These are phyloP conservation scores for Pythium dissimile DNA, from an alignment of 352 stramenopile species.

Conservation along the genomic window DNA sequence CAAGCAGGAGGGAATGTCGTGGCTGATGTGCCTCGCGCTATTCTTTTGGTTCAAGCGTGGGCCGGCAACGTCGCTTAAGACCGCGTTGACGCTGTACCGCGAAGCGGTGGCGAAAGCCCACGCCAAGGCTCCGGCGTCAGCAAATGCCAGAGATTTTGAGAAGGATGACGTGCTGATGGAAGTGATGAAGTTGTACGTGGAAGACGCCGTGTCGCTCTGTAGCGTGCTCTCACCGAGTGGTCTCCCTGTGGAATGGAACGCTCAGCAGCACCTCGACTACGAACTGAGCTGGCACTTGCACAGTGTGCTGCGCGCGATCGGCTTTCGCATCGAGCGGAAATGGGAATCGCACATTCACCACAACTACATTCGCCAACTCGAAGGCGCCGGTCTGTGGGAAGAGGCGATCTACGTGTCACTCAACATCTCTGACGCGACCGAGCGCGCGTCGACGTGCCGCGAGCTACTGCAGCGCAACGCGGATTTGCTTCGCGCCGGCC, in stretches of 20 bases:
- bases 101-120: constrained; percentile 19
- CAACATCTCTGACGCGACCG: constrained; percentile 54
- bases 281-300: constrained; percentile 79
- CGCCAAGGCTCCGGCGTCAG: constrained; percentile 4
- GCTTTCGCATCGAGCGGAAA: constrained; percentile 68
- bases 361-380: constrained; percentile 79
- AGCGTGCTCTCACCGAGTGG: constrained; percentile 27
- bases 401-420: constrained; percentile 77
- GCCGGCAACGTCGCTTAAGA: constrained; percentile 24
- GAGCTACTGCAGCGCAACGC: constrained; percentile 65
- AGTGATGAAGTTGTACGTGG: constrained; percentile 33
- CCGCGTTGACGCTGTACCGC: constrained; percentile 25
- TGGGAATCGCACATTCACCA: constrained; percentile 79
- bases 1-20: constrained; percentile 19
- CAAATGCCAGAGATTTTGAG: not conserved
- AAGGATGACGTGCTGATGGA: constrained; percentile 32
- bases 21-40: constrained; percentile 34
- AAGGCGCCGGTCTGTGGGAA: constrained; percentile 59
- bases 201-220: constrained; percentile 25
- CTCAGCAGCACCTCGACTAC: constrained; percentile 55
- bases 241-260: constrained; percentile 1
- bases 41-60: constrained; percentile 39
- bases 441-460: constrained; percentile 57
- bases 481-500: constrained; percentile 33
- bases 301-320: constrained; percentile 63